Evolutionary conservation across 2,329 filamentous ascomycete genomes (phyloP), one percentile per base, ranked within the genome.

Genomic region (Cordyceps militaris): DNA sequence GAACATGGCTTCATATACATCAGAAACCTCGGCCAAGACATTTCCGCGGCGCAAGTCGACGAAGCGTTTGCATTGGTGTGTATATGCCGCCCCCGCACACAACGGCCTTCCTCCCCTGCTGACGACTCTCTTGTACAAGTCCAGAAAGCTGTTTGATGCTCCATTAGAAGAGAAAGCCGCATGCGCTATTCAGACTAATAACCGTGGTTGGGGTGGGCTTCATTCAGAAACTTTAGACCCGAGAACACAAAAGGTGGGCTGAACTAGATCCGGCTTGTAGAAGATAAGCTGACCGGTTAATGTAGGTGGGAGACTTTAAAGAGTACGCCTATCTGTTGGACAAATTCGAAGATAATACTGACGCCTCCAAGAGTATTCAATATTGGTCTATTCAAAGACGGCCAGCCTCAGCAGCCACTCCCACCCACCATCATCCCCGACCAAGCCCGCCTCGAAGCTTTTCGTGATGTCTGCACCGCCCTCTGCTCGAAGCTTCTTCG

Each of bases 1-100:
- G 84, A 86, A 56, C 87, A 91, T 72, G 93, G 93, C 61, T 97
- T 97, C 71, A 83, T 97, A 61, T 97, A 94, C 69, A 85, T 97
- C 66, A 86, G 85, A 67, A 92, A 90, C 67, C 80, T 84, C 23
- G 87, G 85, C 44, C 77, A 79, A 13, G 84, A 87, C 60, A 89
- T 97, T 49, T 76, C 86, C 0, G 73, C 79, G 0, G 72, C 79
- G 28, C 81, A 86, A 55, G 83, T 97, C 42, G 79, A 88, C 10
- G 75, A 77, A 46, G 86, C 88, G 9, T 97, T 97, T 75, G 74
- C 79, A 14, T 71, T 96, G 67, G 91, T 94, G 76, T 64, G 73
- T 65, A 13, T 32, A 4, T 10, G 19, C 11, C 11, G 16, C 24
- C 8, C 23, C 19, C 11, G 2, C 6, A 28, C 23, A 26, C 5